Evolutionary conservation across 2,329 filamentous ascomycete species (phyloP).

Genomic region (Zasmidium citrigriseum): DNA sequence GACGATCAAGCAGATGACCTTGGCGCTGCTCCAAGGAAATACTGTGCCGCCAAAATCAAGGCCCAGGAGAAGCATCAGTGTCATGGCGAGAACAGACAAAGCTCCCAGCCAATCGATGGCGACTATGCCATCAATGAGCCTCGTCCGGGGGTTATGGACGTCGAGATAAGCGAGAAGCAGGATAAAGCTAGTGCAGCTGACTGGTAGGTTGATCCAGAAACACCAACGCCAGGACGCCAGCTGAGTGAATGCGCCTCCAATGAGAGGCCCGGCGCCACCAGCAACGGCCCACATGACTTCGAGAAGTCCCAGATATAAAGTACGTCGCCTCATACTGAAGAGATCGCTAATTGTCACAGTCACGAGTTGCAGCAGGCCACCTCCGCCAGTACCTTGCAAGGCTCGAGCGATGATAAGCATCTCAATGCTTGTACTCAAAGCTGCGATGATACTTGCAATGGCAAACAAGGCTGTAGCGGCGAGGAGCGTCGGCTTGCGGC

Average conservation of each 20-base stretch:
- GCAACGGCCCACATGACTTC: slow-evolving; percentile 56
- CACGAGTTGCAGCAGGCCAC: slow-evolving; percentile 54
- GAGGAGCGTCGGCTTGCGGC: slow-evolving; percentile 56
- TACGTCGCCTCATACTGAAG: slow-evolving; percentile 47
- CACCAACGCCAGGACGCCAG: slow-evolving; percentile 54
- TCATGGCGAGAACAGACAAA: slow-evolving; percentile 50
- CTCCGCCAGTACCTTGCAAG: slow-evolving; percentile 56
- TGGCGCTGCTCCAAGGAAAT: slow-evolving; percentile 55
- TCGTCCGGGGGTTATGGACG: slow-evolving; percentile 56
- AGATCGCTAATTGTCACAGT: slow-evolving; percentile 58
- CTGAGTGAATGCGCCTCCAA: slow-evolving; percentile 54
- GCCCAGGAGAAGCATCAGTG: slow-evolving; percentile 54
- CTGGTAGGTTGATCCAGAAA: slow-evolving; percentile 58
- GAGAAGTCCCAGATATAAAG: slow-evolving; percentile 47
- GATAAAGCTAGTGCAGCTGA: slow-evolving; percentile 42
- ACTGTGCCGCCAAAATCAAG: slow-evolving; percentile 56
- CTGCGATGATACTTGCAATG: slow-evolving; percentile 52
- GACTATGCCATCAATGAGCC: slow-evolving; percentile 48
- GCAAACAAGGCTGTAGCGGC: slow-evolving; percentile 52
- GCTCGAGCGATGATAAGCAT: slow-evolving; percentile 58
- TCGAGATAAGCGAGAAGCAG: slow-evolving; percentile 56
- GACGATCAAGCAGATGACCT: slow-evolving; percentile 57
- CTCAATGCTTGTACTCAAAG: slow-evolving; percentile 47
- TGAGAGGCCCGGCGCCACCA: slow-evolving; percentile 53
- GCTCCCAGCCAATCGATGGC: slow-evolving; percentile 58